Conservation (phyloP, 495 filamentous ascomycete genomes). For the Trypethelium eluteriae region DNA sequence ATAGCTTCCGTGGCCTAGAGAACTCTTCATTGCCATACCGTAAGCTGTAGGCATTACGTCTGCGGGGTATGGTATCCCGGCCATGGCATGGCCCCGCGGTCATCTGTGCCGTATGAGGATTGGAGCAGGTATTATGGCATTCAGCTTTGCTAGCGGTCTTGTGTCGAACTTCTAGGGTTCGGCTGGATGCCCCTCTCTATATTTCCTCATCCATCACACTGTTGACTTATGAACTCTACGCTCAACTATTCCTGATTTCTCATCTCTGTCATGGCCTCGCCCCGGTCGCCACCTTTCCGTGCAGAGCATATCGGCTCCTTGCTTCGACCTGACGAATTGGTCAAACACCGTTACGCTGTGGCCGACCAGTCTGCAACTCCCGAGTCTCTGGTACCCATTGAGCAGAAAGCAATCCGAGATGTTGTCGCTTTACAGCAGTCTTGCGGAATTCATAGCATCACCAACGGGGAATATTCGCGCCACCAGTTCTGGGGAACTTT, state of each 20-base stretch:
- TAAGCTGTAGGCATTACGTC: neutral
- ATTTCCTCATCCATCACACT: too few relatives aligned
- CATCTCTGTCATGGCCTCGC: neutral
- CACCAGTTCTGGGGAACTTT: conserved; percentile 35
- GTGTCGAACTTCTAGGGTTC: neutral
- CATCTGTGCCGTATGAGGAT: too few relatives aligned
- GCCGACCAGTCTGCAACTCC: conserved; percentile 24
- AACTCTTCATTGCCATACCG: neutral
- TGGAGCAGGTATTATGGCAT: too few relatives aligned
- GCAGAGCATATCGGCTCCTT: conserved; percentile 32
- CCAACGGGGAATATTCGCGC: conserved; percentile 31
- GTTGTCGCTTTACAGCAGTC: conserved; percentile 35
- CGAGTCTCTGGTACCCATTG: conserved; percentile 25
- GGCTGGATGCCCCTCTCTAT: neutral
- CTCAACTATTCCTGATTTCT: neutral
- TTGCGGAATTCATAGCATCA: conserved; percentile 29
- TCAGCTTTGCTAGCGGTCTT: neutral
- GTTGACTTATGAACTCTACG: too few relatives aligned
- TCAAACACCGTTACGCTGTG: conserved; percentile 34
- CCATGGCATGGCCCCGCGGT: neutral
- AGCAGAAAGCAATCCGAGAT: conserved; percentile 32
- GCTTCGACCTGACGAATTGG: conserved; percentile 32
- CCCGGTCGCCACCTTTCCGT: neutral
- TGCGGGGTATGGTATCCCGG: conserved; percentile 4
- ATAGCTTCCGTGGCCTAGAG: neutral